A percentile compares a stretch with the other conserved stretches of the same genome.
phyloP scores from a whole-genome alignment of 2,329 filamentous ascomycete genomes.

The Penicillium sp. region DNA sequence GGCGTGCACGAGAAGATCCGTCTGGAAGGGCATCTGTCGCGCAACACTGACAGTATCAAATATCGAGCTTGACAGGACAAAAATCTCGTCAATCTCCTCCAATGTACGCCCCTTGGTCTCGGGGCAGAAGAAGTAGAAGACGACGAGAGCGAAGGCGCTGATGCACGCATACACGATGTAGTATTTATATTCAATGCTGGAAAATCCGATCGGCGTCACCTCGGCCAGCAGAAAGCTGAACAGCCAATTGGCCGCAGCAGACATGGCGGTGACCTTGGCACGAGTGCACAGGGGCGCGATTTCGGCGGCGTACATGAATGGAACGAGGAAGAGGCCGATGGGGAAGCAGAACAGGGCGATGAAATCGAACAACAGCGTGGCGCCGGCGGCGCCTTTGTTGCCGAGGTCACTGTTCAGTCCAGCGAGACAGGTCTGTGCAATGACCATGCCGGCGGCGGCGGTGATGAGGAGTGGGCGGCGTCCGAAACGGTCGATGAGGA shows the following conservation, averaged over 20 bases:
- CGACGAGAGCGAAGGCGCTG: slow-evolving; percentile 29
- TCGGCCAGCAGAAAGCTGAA: slow-evolving; percentile 40
- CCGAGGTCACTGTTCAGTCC: slow-evolving; percentile 20
- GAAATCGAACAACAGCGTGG: slow-evolving; percentile 57
- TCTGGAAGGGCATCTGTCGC: slow-evolving; percentile 19
- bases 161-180: slow-evolving; percentile 48
- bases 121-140: slow-evolving; percentile 39
- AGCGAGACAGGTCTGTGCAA: slow-evolving; percentile 16
- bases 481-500: slow-evolving; percentile 37
- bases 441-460: slow-evolving; percentile 22
- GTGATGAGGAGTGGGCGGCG: slow-evolving; percentile 35
- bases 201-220: slow-evolving; percentile 38
- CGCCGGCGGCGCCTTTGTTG: slow-evolving; percentile 50
- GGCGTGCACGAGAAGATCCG: slow-evolving; percentile 14
- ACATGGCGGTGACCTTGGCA: slow-evolving; percentile 55
- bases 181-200: slow-evolving; percentile 48
- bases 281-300: slow-evolving; percentile 45
- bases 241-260: slow-evolving; percentile 46
- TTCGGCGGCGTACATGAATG: slow-evolving; percentile 60
- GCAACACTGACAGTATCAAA: slow-evolving; percentile 26
- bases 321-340: slow-evolving; percentile 58
- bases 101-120: slow-evolving; percentile 39
- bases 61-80: slow-evolving; percentile 29
- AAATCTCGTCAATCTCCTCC: slow-evolving; percentile 41
- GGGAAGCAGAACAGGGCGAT: slow-evolving; percentile 61